phyloP scores from a whole-genome alignment of 1,284 basidiomycete species.

The Chiua sp. region DNA sequence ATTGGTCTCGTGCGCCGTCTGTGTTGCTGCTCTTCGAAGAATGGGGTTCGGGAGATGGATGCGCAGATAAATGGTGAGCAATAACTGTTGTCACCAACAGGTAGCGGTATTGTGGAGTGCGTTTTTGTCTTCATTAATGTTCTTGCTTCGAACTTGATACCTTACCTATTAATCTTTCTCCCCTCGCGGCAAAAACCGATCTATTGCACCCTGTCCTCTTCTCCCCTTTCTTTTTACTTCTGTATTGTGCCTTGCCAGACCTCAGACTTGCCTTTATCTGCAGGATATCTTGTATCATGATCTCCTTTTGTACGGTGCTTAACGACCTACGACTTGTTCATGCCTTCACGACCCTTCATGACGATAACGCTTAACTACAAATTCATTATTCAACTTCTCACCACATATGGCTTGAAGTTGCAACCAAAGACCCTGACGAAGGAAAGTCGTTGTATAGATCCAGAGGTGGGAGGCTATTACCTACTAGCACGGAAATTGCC shows the following conservation, averaged over 20 bases:
- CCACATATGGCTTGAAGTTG: background rate
- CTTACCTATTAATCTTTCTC: slow-evolving; percentile 2
- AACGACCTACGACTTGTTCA: slow-evolving; percentile 5
- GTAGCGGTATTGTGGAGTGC: background rate
- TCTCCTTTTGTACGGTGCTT: background rate
- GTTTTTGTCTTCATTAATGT: background rate
- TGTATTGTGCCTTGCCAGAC: background rate
- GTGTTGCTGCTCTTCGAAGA: slow-evolving; percentile 30
- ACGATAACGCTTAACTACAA: background rate
- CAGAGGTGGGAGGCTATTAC: no score
- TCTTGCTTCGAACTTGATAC: slow-evolving; percentile 2
- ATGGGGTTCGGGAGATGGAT: slow-evolving; percentile 31
- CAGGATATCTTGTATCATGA: background rate
- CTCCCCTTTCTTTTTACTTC: background rate
- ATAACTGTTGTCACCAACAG: background rate
- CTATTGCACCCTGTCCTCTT: background rate
- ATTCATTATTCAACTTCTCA: background rate
- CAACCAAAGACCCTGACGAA: background rate
- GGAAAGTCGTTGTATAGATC: no score
- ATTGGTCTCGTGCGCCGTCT: slow-evolving; percentile 35
- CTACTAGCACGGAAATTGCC: slow-evolving; percentile 4
- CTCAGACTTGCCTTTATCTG: background rate
- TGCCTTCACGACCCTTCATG: background rate
- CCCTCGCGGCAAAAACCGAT: background rate
- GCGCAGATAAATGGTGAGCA: slow-evolving; percentile 22